phyloP scores from a whole-genome alignment of 306 rosid genomes.

The Coriaria nepalensis region DNA sequence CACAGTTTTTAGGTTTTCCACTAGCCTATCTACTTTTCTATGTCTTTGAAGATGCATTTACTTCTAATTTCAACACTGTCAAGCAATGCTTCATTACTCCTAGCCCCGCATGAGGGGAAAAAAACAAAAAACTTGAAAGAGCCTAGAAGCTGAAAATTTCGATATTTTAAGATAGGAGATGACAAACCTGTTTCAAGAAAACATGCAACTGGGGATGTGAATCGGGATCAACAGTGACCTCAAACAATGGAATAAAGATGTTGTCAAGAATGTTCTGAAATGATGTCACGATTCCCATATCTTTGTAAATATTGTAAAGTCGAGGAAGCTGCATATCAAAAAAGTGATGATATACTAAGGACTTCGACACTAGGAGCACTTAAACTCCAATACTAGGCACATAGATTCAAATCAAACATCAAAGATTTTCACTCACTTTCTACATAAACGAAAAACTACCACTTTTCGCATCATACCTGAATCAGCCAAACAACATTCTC shows the following conservation, averaged over 20 bases:
- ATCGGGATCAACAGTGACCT: constrained; percentile 65
- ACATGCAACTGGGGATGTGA: constrained; percentile 82
- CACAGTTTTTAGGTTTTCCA: no score
- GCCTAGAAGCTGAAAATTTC: background rate
- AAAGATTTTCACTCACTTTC: background rate
- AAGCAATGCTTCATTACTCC: no score
- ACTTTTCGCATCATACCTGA: constrained; percentile 38
- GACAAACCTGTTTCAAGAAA: constrained; percentile 63
- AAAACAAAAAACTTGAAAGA: background rate
- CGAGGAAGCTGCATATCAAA: constrained; percentile 52
- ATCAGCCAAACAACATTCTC: constrained; percentile 82
- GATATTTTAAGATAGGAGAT: constrained; percentile 1
- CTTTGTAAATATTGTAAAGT: constrained; percentile 61
- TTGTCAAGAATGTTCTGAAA: constrained; percentile 77
- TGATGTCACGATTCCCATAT: constrained; percentile 69
- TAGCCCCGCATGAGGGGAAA: background rate
- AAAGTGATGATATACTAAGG: background rate
- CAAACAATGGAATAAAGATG: constrained; percentile 69
- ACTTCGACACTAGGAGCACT: background rate
- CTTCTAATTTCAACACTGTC: no score
- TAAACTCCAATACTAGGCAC: background rate
- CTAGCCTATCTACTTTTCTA: no score
- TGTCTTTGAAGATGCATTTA: no score
- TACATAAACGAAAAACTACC: no score
- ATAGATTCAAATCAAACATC: background rate